phyloP scores from a whole-genome alignment of 176 grass and related monocot species.

The Alloteropsis semialata region DNA sequence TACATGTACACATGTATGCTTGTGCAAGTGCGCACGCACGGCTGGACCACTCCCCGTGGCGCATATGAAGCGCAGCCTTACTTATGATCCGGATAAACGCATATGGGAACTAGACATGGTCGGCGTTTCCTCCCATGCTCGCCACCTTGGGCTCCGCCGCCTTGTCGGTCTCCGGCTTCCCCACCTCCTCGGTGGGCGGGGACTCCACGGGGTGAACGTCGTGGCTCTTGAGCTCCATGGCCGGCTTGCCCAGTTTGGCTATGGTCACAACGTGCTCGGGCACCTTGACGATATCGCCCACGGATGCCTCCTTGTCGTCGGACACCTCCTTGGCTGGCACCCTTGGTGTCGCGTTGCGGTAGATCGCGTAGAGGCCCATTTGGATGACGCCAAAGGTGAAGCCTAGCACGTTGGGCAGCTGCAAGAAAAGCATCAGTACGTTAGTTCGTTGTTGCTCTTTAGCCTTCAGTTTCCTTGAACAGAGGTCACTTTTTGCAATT shows the following conservation, averaged over 20 bases:
- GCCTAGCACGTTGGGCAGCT: slow-evolving; percentile 67
- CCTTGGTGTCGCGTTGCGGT: slow-evolving; percentile 9
- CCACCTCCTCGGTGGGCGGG: background rate
- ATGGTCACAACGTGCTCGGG: slow-evolving; percentile 39
- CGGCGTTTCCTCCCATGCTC: background rate
- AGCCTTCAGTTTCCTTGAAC: background rate
- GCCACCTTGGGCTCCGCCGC: too few relatives aligned
- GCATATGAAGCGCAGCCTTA: background rate
- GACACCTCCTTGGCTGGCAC: background rate
- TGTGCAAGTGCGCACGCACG: background rate
- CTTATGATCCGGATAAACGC: background rate
- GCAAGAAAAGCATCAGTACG: background rate
- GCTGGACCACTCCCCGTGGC: background rate
- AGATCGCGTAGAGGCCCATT: slow-evolving; percentile 56
- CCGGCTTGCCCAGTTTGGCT: background rate
- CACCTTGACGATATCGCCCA: background rate
- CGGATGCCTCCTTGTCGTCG: background rate
- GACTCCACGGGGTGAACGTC: slow-evolving; percentile 2
- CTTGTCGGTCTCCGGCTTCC: background rate
- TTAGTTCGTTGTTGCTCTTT: background rate
- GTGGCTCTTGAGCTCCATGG: slow-evolving; percentile 6
- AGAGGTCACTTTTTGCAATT: background rate
- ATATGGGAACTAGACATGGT: background rate
- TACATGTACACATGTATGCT: background rate
- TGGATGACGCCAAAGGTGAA: slow-evolving; percentile 60